Percentiles rank a stretch among this genome's conserved stretches.
These are phyloP conservation scores for Candida incommunis DNA, from an alignment of 805 yeast species.

Conservation along the genomic window DNA sequence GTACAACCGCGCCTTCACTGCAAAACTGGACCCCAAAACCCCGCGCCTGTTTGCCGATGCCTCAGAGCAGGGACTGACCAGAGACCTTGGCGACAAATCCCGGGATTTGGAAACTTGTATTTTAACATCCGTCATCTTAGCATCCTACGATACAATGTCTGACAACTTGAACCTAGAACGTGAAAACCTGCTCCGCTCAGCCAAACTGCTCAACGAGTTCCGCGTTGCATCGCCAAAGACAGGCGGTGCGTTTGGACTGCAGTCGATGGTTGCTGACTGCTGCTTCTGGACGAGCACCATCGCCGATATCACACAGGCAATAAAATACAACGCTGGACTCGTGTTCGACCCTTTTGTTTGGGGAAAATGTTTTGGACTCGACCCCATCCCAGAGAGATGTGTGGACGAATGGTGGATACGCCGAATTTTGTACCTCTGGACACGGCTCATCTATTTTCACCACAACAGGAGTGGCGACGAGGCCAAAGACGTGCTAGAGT, in stretches of 20 bases:
- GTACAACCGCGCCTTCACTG: neutral
- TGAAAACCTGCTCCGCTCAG: neutral
- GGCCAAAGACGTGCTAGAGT: neutral
- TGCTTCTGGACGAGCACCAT: neutral
- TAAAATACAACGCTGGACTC: neutral
- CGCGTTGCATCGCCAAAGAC: neutral
- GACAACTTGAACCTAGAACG: neutral
- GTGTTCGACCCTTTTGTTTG: slow-evolving; percentile 1
- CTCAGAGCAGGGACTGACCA: neutral
- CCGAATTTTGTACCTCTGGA: neutral
- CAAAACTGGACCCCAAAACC: neutral
- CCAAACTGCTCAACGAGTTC: neutral
- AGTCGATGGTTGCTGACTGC: slow-evolving; percentile 1
- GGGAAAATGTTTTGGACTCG: neutral
- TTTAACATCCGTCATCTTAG: slow-evolving; percentile 1
- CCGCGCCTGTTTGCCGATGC: neutral
- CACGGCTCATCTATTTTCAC: neutral
- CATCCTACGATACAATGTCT: neutral
- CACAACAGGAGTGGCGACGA: neutral
- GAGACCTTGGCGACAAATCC: neutral
- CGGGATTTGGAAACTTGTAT: slow-evolving; percentile 3
- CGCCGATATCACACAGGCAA: neutral
- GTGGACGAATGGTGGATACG: slow-evolving; percentile 1
- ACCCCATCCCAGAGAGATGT: neutral
- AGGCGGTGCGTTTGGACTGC: neutral